Conservation (phyloP, 768 basidiomycete genomes). For the Roridomyces roridus region DNA sequence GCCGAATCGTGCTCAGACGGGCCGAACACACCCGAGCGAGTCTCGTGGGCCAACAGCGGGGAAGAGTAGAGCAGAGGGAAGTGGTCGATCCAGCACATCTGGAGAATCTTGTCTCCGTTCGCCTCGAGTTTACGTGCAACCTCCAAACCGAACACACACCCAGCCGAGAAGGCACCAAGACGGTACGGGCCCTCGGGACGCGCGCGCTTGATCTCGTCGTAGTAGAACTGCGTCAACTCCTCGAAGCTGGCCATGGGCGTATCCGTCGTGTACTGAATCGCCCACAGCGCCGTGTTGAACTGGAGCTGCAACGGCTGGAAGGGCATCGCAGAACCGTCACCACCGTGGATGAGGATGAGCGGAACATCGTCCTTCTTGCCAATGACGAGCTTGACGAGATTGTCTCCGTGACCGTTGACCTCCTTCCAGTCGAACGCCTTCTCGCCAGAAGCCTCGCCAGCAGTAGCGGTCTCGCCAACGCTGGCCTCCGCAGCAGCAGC, state of each 20-base stretch:
- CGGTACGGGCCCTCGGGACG: slow-evolving; percentile 29
- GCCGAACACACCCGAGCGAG: too few relatives aligned
- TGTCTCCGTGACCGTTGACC: slow-evolving; percentile 1
- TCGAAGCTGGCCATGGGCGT: slow-evolving; percentile 21
- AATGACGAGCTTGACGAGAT: slow-evolving; percentile 10
- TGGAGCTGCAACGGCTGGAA: slow-evolving; percentile 15
- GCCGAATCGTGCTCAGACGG: too few relatives aligned
- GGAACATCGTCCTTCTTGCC: slow-evolving; percentile 11
- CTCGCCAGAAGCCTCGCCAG: neutral
- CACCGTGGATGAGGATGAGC: slow-evolving; percentile 22
- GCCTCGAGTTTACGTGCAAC: neutral
- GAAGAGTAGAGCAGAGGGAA: slow-evolving; percentile 2
- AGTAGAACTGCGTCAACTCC: slow-evolving; percentile 23
- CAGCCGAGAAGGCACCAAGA: slow-evolving; percentile 14
- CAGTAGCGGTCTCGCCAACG: neutral
- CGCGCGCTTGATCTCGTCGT: slow-evolving; percentile 22
- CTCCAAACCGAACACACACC: neutral
- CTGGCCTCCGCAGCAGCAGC: neutral
- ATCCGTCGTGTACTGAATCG: slow-evolving; percentile 25
- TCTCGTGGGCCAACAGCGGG: neutral
- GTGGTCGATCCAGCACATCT: slow-evolving; percentile 5
- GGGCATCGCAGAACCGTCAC: slow-evolving; percentile 9
- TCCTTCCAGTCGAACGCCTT: slow-evolving; percentile 6
- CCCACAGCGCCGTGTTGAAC: slow-evolving; percentile 19
- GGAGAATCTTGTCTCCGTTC: slow-evolving; percentile 2